Evolutionary conservation across 106 monocot genomes (phyloP).

Genomic region (Amphibolis antarctica): DNA sequence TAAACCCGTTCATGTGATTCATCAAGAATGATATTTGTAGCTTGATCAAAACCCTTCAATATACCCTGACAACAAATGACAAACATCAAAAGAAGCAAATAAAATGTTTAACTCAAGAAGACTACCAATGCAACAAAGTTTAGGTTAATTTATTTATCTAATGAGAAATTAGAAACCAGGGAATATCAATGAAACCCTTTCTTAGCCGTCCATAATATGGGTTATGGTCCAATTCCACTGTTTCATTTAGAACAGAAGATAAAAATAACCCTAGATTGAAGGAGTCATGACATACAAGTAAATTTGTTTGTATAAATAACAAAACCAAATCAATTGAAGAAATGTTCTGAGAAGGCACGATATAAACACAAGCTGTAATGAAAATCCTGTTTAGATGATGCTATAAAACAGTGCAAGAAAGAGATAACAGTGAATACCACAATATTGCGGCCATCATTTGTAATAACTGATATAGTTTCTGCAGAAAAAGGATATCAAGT

Average conservation of each 20-base stretch:
- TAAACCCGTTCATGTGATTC: conserved; percentile 96
- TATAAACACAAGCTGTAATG: neutral
- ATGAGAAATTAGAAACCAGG: neutral
- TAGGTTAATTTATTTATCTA: neutral
- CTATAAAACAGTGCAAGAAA: neutral
- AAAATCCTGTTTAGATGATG: neutral
- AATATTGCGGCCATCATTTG: conserved; percentile 95
- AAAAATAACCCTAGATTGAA: too few relatives aligned
- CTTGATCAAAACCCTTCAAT: conserved; percentile 91
- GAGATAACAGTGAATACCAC: conserved; percentile 32
- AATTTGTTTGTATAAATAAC: too few relatives aligned
- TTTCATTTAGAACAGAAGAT: too few relatives aligned
- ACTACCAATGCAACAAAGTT: neutral
- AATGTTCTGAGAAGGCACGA: neutral
- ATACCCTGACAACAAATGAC: conserved; percentile 44
- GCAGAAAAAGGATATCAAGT: conserved; percentile 11
- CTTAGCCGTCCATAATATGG: too few relatives aligned
- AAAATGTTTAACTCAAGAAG: neutral
- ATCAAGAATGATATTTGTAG: conserved; percentile 94
- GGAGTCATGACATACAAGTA: too few relatives aligned
- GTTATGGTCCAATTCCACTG: neutral
- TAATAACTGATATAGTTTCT: conserved; percentile 91
- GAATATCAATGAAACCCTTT: too few relatives aligned
- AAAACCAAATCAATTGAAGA: too few relatives aligned
- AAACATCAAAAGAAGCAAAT: too few relatives aligned